Evolutionary conservation across 148 eudicot genomes (phyloP).

Genomic region (Arbutus unedo): DNA sequence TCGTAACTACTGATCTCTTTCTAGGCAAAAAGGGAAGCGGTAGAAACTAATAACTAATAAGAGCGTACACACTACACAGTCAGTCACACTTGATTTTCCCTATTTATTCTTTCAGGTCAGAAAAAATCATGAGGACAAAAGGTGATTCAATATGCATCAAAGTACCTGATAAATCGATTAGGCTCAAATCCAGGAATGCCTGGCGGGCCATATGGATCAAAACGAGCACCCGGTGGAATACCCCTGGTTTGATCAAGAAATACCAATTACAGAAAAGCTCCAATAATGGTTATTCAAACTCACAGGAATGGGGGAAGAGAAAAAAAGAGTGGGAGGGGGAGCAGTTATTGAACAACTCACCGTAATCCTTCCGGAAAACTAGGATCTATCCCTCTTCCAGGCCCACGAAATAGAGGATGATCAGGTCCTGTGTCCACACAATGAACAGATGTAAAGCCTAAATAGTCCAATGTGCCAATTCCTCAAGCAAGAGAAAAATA

Average conservation of each 20-base stretch:
- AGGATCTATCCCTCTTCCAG: slow-evolving; percentile 43
- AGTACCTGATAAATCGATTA: slow-evolving; percentile 60
- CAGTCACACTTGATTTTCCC: background rate
- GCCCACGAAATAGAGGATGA: slow-evolving; percentile 65
- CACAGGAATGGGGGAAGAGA: background rate
- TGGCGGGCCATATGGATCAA: slow-evolving; percentile 94
- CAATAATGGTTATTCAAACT: background rate
- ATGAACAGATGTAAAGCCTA: slow-evolving; percentile 11
- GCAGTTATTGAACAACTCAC: slow-evolving; percentile 39
- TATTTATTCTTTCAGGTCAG: background rate
- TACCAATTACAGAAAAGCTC: background rate
- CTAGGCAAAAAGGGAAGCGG: background rate
- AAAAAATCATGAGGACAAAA: background rate
- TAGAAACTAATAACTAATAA: background rate
- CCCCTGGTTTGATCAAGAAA: slow-evolving; percentile 42
- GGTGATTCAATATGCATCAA: background rate
- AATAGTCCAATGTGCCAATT: background rate
- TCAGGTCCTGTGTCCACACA: slow-evolving; percentile 61
- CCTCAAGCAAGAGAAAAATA: background rate
- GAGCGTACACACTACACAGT: background rate
- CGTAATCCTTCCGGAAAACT: slow-evolving; percentile 57
- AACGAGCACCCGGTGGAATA: slow-evolving; percentile 84
- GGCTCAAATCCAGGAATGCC: slow-evolving; percentile 93
- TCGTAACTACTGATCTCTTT: background rate
- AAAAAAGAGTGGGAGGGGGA: background rate